Evolutionary conservation across 2,329 filamentous ascomycete genomes (phyloP).

Genomic region (Byssochlamys sp.): DNA sequence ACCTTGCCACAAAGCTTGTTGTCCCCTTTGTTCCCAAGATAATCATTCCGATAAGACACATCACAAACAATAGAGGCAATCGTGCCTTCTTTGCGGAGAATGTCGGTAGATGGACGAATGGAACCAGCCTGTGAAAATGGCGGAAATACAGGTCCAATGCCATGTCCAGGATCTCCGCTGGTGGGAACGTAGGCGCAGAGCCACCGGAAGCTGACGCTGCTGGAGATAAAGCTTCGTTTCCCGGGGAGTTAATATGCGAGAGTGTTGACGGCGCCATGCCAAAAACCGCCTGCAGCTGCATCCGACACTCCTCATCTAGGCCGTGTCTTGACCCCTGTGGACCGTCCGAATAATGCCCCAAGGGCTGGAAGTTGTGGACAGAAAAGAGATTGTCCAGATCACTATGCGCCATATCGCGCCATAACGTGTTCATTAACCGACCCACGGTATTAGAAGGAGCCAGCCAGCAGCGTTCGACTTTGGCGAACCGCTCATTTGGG

Average conservation of each 20-base stretch:
- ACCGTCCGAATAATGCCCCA: slow-evolving; percentile 12
- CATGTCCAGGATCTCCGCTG: slow-evolving; percentile 46
- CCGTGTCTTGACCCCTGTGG: slow-evolving; percentile 25
- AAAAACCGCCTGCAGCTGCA: slow-evolving; percentile 30
- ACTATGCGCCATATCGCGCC: slow-evolving; percentile 30
- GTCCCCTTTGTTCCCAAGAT: slow-evolving; percentile 45
- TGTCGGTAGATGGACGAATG: slow-evolving; percentile 45
- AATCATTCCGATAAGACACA: slow-evolving; percentile 46
- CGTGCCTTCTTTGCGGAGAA: slow-evolving; percentile 43
- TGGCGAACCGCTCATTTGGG: slow-evolving; percentile 34
- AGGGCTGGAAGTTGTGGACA: slow-evolving; percentile 11
- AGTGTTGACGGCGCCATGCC: slow-evolving; percentile 14
- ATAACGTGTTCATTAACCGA: slow-evolving; percentile 33
- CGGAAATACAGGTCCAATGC: slow-evolving; percentile 46
- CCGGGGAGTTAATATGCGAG: slow-evolving; percentile 11
- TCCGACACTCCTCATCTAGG: slow-evolving; percentile 35
- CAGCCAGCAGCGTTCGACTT: slow-evolving; percentile 35
- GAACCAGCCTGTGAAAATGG: slow-evolving; percentile 44
- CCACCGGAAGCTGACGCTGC: slow-evolving; percentile 12
- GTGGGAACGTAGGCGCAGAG: slow-evolving; percentile 34
- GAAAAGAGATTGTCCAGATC: slow-evolving; percentile 34
- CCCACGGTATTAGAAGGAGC: slow-evolving; percentile 28
- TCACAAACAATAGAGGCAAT: slow-evolving; percentile 40
- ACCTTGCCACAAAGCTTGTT: slow-evolving; percentile 40
- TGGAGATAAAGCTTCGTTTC: slow-evolving; percentile 11